Conservation (phyloP, 208 protist genomes). For the Herpetomonas muscarum region DNA sequence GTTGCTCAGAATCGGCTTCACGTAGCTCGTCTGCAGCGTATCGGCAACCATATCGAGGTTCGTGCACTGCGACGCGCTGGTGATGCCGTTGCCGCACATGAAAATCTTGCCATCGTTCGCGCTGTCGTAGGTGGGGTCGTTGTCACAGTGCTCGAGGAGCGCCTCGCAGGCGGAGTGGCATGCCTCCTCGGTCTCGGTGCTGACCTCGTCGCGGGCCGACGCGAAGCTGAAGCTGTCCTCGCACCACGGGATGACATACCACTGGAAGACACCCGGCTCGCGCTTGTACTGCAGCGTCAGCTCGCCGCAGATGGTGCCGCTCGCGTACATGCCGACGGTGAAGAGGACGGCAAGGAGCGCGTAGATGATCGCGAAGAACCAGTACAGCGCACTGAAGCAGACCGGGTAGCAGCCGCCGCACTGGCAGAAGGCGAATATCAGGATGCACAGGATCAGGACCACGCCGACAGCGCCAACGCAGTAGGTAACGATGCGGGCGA, state of each 20-base stretch:
- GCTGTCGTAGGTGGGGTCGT: conserved; percentile 8
- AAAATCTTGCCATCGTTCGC: conserved; percentile 21
- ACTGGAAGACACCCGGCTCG: conserved; percentile 70
- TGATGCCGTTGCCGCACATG: conserved; percentile 41
- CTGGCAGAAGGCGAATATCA: conserved; percentile 55
- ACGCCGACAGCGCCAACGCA: conserved; percentile 49
- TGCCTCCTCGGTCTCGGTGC: conserved; percentile 7
- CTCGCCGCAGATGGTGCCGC: conserved; percentile 52
- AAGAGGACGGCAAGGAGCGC: conserved; percentile 53
- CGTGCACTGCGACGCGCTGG: conserved; percentile 15
- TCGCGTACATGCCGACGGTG: conserved; percentile 38
- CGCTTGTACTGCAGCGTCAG: conserved; percentile 54
- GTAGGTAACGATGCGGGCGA: conserved; percentile 45
- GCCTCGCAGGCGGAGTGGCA: conserved; percentile 35
- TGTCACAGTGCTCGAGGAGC: conserved; percentile 59
- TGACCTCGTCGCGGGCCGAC: conserved; percentile 24
- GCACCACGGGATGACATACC: conserved; percentile 72
- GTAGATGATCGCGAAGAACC: conserved; percentile 57
- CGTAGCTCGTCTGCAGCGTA: conserved; percentile 29
- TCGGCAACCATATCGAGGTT: conserved; percentile 32
- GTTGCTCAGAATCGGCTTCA: conserved; percentile 42
- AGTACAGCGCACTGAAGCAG: conserved; percentile 49
- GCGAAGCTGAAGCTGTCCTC: conserved; percentile 38
- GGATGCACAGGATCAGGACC: conserved; percentile 47
- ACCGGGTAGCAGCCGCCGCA: conserved; percentile 32